Base-by-base conservation (phyloP, 768 basidiomycete genomes). In the Dendrothele bispora region DNA sequence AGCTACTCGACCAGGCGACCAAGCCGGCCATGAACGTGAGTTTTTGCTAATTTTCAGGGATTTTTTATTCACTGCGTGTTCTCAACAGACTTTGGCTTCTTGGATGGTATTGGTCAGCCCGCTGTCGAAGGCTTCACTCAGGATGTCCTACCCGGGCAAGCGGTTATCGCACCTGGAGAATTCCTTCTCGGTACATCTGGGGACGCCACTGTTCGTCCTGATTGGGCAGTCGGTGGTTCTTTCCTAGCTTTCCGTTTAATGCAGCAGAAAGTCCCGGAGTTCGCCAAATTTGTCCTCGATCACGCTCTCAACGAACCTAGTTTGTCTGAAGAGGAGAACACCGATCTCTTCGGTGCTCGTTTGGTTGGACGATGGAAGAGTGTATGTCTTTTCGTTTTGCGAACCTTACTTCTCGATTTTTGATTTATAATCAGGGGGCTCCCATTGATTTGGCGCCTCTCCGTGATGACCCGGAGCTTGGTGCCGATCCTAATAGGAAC, bases 281-380 rank as follows among this genome's bases (percentile, higher is more conserved):
- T 65, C 54, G 53, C 62, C 54, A 15, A 56, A 22, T 64, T 60
- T 49, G 52, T 56, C 11, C 29, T 44, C 4, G 55, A 58, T 29
- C 26, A 62, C 35, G 53, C 61, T 8, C 51, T 62, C 11, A 49
- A 49, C n/a, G 46, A 41, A 10, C 41, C 27, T 4, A 39, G 35
- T 3, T 42, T 62, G 32, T 62, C 50, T 12, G 48, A 43, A 10
- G 51, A 55, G 24, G 41, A 65, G 46, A 58, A 63, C 20, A 52
- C 60, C 14, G 63, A 55, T 17, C 59, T 65, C 32, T 52, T 61
- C 5, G 64, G 62, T 32, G 68, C 66, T 15, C 57, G 67, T 30
- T 61, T 70, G 55, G 52, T 68, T 15, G 68, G 68, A 2, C 57
- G 68, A 2, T 70, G 63, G 65, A 66, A 64, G 47, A 63, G 60